Percentiles rank a stretch among this genome's conserved stretches.
Conservation (phyloP, 805 yeast species). For the Sugiyamaella floridensis region DNA sequence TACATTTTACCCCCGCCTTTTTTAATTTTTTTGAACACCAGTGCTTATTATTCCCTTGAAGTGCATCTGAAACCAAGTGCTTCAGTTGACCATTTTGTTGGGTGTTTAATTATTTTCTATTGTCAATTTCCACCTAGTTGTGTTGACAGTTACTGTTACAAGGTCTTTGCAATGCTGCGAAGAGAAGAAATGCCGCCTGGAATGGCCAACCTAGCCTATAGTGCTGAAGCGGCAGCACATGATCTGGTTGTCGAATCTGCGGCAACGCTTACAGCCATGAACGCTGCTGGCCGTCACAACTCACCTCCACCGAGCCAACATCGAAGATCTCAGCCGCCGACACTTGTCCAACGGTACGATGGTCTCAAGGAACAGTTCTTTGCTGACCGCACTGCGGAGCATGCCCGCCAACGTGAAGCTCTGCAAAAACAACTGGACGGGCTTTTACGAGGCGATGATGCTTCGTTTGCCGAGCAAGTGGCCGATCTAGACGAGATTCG, state of each 20-base stretch:
- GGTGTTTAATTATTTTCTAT: too few species aligned
- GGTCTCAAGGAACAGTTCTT: constrained; percentile 11
- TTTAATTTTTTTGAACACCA: too few species aligned
- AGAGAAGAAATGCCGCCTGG: not conserved
- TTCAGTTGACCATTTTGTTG: too few species aligned
- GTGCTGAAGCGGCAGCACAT: not conserved
- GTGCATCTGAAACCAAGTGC: too few species aligned
- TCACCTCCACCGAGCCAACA: not conserved
- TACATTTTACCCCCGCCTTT: too few species aligned
- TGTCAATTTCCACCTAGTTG: too few species aligned
- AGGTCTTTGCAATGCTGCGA: too few species aligned
- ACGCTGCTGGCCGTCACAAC: not conserved
- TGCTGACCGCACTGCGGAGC: constrained; percentile 6
- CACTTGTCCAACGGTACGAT: constrained; percentile 3
- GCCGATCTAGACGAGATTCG: constrained; percentile 17
- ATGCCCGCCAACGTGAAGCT: constrained; percentile 6
- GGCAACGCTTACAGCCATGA: not conserved
- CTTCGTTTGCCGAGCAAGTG: constrained; percentile 9
- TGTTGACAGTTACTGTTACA: too few species aligned
- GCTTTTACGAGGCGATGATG: constrained; percentile 12
- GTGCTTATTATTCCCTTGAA: too few species aligned
- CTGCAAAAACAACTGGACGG: constrained; percentile 8
- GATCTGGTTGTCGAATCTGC: not conserved
- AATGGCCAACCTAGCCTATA: not conserved
- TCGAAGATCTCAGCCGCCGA: not conserved